Evolutionary conservation across 768 basidiomycete genomes (phyloP), one percentile per base, ranked within the genome.

Genomic region (Phylloporus rhodoxanthus): DNA sequence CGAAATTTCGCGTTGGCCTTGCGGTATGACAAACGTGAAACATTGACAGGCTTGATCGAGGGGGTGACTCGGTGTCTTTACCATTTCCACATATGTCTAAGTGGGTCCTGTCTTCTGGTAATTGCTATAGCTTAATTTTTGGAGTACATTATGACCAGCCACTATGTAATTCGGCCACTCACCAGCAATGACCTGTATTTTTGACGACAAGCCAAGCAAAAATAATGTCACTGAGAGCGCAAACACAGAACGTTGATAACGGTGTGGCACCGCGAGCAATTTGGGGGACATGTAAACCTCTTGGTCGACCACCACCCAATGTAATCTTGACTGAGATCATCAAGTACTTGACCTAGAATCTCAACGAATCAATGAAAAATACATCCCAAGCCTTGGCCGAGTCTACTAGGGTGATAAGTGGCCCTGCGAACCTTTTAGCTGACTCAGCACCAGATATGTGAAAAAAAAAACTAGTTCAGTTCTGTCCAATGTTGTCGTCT

Each of bases 41-140:
- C 75, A 73, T 50, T 45, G 56, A 52, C 61, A 61, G 57, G 40
- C 57, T 45, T 72, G 74, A 76, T 77, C 76, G 73, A 68, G 62
- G 57, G 66, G 21, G 56, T 56, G 54, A 56, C 50, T 57, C 55
- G 56, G 56, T 52, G 41, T 50, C 62, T 63, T 59, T 59, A 58
- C 51, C 55, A 49, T 36, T 63, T 57, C 71, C 68, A 34, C 23
- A 72, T 72, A 65, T 70, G 72, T 70, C 48, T 29, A 71, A 45
- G 55, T 32, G 43, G 71, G 58, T 54, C 78, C 77, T 54, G 53
- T 21, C 2, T 13, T 58, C 32, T 49, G 79, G 78, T 76, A 75
- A 52, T 40, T 50, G 25, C 51, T 37, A 43, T 55, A 69, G 64
- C 48, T 54, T 69, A 69, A 56, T 65, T 58, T 43, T 33, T 45